Evolutionary conservation across 208 protist species (phyloP), one percentile per base, ranked within the genome.

Genomic region (Dictyostelium gargantuum): DNA sequence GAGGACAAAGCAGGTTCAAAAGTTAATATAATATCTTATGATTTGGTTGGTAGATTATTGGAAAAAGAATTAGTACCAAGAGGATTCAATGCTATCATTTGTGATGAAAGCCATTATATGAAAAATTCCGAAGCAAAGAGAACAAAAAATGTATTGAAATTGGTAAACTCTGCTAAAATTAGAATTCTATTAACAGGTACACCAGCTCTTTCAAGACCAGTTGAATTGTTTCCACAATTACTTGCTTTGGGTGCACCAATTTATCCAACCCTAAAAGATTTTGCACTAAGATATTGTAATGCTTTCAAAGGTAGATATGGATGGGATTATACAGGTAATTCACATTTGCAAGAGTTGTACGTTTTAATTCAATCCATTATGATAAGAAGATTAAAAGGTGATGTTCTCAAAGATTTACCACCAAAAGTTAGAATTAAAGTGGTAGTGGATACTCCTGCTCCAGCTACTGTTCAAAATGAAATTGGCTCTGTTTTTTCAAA

Each of bases 81-180:
- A 63, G 29, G 66, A 0, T 99, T 98, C 84, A 95, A 96, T 29
- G 94, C 98, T 1, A 97, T 99, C 15, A 98, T 99, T 40, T 92
- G 97, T 26, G 98, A 99, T 95, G 98, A 99, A 96, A 97, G 97
- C 17, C 98, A 99, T 96, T 98, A 97, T 84, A 97, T 99, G 79
- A 99, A 99, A 84, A 96, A 95, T 44, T 93, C 92, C 0, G 97
- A 97, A 29, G 85, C 95, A 61, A 63, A 98, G 80, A 95, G 98
- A n/a, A 97, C 98, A 13, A 85, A 97, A 68, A 74, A 85, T 29
- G 95, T 98, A 17, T 92, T 98, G n/a, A 94, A 95, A 56, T 68
- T 99, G 21, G 97, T 98, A 80, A 85, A 96, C 29, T 85, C 76
- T 26, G 96, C 97, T 17, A 85, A 93, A 0, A 95, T 98, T 46